A percentile compares a stretch with the other conserved stretches of the same genome.
Conservation (phyloP, 1,139 yeast species). For the Geotrichum europaeum region DNA sequence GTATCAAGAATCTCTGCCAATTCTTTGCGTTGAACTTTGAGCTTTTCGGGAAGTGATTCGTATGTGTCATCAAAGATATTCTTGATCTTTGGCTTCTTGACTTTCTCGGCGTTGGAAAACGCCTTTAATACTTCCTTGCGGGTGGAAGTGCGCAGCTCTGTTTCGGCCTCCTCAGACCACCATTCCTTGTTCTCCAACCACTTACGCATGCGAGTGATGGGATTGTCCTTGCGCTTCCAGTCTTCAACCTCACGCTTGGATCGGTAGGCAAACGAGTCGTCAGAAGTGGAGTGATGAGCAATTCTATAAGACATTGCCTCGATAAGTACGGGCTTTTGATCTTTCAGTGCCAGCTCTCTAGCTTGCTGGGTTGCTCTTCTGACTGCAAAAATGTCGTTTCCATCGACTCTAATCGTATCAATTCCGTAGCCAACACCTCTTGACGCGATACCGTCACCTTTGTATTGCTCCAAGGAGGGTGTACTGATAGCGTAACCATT, state of each 20-base stretch:
- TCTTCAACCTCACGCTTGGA: constrained; percentile 35
- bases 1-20: constrained; percentile 29
- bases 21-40: constrained; percentile 30
- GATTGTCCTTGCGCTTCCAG: constrained; percentile 36
- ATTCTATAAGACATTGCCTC: constrained; percentile 38
- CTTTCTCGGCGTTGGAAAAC: constrained; percentile 33
- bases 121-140: constrained; percentile 28
- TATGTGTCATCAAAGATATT: constrained; percentile 30
- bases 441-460: constrained; percentile 36
- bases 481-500: constrained; percentile 38
- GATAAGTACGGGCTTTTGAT: constrained; percentile 33
- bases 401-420: constrained; percentile 36
- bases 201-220: constrained; percentile 34
- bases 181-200: constrained; percentile 31
- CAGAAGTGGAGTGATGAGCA: constrained; percentile 37
- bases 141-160: constrained; percentile 24
- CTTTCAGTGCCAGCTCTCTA: constrained; percentile 30
- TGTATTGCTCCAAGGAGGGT: constrained; percentile 35
- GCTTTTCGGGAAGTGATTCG: constrained; percentile 25
- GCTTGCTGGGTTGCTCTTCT: constrained; percentile 32
- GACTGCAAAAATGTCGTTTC: constrained; percentile 36
- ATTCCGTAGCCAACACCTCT: constrained; percentile 37
- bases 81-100: constrained; percentile 29
- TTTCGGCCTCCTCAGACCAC: constrained; percentile 34
- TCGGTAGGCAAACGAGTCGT: constrained; percentile 37